phyloP scores from a whole-genome alignment of 768 basidiomycete genomes.

The Boletus barrowsii region DNA sequence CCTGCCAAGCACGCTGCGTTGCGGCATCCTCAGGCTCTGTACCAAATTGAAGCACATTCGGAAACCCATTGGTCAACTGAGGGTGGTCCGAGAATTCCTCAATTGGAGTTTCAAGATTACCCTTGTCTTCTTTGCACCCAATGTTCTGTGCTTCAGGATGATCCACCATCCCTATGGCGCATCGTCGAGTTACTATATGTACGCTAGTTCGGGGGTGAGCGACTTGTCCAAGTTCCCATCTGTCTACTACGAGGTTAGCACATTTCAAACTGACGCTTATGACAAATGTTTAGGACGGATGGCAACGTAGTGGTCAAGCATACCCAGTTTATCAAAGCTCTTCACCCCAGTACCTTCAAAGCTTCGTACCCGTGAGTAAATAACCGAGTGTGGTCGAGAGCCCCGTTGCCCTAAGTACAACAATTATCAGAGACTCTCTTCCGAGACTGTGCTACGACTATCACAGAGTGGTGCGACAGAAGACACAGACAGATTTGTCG shows the following conservation, averaged over 20 bases:
- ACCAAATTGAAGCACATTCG: constrained; percentile 1
- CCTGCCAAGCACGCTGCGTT: neutral
- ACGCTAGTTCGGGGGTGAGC: constrained; percentile 21
- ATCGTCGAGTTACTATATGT: constrained; percentile 24
- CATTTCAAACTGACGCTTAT: neutral
- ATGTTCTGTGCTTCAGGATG: constrained; percentile 26
- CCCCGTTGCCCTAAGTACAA: neutral
- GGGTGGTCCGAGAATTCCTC: neutral
- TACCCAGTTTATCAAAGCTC: neutral
- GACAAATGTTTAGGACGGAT: constrained; percentile 10
- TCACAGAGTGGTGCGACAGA: constrained; percentile 12
- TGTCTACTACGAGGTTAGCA: neutral
- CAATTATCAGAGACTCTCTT: constrained; percentile 25
- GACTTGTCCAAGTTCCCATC: neutral
- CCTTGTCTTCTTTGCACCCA: constrained; percentile 5
- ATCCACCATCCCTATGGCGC: constrained; percentile 30
- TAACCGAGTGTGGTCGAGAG: neutral
- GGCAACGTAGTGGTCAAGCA: neutral
- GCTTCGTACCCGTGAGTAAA: constrained; percentile 26
- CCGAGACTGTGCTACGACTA: constrained; percentile 15
- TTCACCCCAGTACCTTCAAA: constrained; percentile 21
- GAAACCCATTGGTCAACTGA: neutral
- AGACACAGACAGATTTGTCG: neutral
- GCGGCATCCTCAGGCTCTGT: neutral
- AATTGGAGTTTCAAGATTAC: neutral